Percentiles rank a stretch among this genome's conserved stretches.
These are phyloP conservation scores for Kwoniella pini DNA, from an alignment of 768 basidiomycete species.

Conservation along the genomic window DNA sequence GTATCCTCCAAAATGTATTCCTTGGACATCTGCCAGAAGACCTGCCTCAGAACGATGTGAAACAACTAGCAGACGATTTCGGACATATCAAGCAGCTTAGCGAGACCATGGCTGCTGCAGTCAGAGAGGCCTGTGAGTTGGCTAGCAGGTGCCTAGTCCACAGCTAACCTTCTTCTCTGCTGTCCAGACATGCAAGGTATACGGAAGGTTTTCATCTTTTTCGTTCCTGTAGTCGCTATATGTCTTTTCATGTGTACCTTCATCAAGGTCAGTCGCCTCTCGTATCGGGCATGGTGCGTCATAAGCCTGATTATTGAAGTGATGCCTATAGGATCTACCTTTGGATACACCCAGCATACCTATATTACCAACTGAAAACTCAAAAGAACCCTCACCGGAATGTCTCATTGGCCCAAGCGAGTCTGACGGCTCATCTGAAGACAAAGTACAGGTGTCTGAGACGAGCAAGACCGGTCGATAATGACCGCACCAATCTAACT, in stretches of 20 bases:
- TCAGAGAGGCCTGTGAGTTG: slow-evolving; percentile 18
- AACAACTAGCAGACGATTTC: neutral
- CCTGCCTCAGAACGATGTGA: slow-evolving; percentile 10
- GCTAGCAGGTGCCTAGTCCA: no score
- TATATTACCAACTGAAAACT: no score
- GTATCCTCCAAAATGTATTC: slow-evolving; percentile 43
- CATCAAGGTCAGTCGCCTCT: slow-evolving; percentile 25
- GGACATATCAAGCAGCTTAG: neutral
- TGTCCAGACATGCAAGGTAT: slow-evolving; percentile 35
- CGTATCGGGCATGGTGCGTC: neutral
- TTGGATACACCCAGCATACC: neutral
- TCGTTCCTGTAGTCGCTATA: slow-evolving; percentile 33
- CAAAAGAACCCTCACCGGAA: no score
- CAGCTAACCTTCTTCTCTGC: no score
- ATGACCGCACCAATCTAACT: no score
- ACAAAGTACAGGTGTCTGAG: no score
- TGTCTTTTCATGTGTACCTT: slow-evolving; percentile 34
- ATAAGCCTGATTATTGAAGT: neutral
- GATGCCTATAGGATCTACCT: slow-evolving; percentile 2
- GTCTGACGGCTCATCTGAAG: no score
- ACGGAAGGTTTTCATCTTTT: slow-evolving; percentile 41
- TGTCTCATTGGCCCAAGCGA: no score
- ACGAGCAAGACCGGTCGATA: no score
- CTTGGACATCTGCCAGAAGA: slow-evolving; percentile 21
- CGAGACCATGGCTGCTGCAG: neutral